Conservation (phyloP, 169 alveolate genomes). For the Neospora caninum region DNA sequence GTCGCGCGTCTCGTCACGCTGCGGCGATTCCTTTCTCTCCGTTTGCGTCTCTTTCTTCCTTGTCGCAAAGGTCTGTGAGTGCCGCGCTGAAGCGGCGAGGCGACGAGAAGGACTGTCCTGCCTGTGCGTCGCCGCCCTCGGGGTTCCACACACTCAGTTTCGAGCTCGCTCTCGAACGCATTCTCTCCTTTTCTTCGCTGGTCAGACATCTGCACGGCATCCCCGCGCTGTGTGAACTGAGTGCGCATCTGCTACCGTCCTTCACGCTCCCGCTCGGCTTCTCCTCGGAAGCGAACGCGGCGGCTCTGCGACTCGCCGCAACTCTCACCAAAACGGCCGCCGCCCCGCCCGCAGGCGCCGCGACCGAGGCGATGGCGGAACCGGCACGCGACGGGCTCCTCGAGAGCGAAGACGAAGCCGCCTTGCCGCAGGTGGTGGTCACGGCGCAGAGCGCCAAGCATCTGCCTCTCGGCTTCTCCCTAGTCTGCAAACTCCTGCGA, state of each 20-base stretch:
- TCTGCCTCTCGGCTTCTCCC: not conserved
- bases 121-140: not conserved
- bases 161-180: not conserved
- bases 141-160: not conserved
- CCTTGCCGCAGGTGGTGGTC: not conserved
- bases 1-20: not conserved
- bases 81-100: not conserved
- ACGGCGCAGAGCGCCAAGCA: conserved; percentile 14
- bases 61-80: not conserved
- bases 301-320: not conserved
- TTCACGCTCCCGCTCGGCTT: not conserved
- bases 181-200: not conserved
- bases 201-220: not conserved
- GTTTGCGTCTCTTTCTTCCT: not conserved
- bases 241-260: not conserved
- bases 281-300: not conserved
- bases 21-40: not conserved
- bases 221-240: not conserved
- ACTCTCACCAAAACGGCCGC: not conserved
- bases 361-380: not conserved
- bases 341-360: not conserved
- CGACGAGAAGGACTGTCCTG: not conserved
- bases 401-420: not conserved
- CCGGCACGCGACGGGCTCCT: not conserved
- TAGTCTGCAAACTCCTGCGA: not conserved